Evolutionary conservation across 2,329 filamentous ascomycete species (phyloP), one percentile per base, ranked within the genome.

Genomic region (Trichophyton simii): DNA sequence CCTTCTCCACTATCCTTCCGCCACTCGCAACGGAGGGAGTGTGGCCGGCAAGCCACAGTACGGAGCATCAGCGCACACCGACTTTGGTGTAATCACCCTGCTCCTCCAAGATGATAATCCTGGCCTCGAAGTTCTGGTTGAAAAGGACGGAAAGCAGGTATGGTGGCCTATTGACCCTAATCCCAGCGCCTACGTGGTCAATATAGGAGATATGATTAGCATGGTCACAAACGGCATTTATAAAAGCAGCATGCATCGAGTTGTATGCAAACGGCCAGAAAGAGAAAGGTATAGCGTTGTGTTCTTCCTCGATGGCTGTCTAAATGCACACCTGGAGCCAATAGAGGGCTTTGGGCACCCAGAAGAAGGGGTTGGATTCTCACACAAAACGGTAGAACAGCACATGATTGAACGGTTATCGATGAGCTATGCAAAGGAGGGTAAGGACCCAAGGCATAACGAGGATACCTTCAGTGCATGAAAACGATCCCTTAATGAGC

Each of bases 71-170:
- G 44, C 55, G 9, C 81, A 82, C 65, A 80, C 78, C 1, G 81
- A 82, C 66, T 83, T 80, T 64, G 79, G 80, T 28, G 76, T 77
- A 57, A 77, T 83, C 58, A 83, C 81, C 0, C 72, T 83, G 31
- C 75, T 83, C 11, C 73, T 82, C 2, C 80, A 82, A 66, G 80
- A 81, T 63, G 70, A 71, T 1, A 72, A 76, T 3, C 76, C 76
- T 31, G 82, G 80, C 0, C 73, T 83, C 1, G 75, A 83, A 64
- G 79, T 83, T 2, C 74, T 79, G 60, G 76, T 81, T 61, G 68
- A 71, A 25, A 63, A 73, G 3, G 76, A 74, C 6, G 70, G 73
- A 15, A 70, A 72, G 9, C 82, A 77, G 78, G 73, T 75, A 15
- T 58, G 55, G 55, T 25, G 15, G 55, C 65, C 73, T 60, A 77